Conservation (phyloP, 1,139 yeast genomes). For the Chernovozyma aurita region DNA sequence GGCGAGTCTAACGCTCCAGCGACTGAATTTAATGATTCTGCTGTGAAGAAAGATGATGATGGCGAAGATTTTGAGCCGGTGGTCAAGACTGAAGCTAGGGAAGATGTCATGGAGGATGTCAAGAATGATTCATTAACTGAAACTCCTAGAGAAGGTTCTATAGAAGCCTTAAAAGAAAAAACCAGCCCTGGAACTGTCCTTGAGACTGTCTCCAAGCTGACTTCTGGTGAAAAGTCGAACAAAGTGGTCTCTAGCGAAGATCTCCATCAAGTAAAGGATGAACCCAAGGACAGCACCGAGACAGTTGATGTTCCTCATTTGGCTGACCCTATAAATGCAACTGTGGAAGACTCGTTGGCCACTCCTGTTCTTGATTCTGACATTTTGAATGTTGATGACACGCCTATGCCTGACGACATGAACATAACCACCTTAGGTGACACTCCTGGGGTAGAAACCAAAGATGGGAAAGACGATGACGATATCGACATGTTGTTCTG, state of each 20-base stretch:
- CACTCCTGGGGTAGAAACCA: not conserved
- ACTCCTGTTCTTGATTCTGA: not conserved
- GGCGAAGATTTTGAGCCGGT: not conserved
- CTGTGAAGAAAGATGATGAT: not conserved
- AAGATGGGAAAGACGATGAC: slow-evolving; percentile 1
- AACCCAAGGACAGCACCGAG: not conserved
- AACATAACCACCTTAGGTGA: slow-evolving; percentile 2
- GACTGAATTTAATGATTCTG: not conserved
- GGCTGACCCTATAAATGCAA: not conserved
- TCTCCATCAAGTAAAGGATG: not conserved
- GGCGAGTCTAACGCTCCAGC: too few species aligned
- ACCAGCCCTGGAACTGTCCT: too few species aligned
- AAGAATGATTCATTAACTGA: not conserved
- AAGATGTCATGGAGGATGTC: not conserved
- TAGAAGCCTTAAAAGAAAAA: not conserved
- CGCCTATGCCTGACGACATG: not conserved
- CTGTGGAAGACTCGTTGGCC: not conserved
- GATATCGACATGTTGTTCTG: slow-evolving; percentile 6
- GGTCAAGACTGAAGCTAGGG: not conserved
- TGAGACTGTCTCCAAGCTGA: too few species aligned
- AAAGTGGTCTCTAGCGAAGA: too few species aligned
- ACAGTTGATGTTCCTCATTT: not conserved
- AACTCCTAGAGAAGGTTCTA: not conserved
- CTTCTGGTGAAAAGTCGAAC: too few species aligned
- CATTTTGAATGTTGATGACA: not conserved